Evolutionary conservation across 768 basidiomycete genomes (phyloP), one percentile per base, ranked within the genome.

Genomic region (Nevesoporus exiguus): DNA sequence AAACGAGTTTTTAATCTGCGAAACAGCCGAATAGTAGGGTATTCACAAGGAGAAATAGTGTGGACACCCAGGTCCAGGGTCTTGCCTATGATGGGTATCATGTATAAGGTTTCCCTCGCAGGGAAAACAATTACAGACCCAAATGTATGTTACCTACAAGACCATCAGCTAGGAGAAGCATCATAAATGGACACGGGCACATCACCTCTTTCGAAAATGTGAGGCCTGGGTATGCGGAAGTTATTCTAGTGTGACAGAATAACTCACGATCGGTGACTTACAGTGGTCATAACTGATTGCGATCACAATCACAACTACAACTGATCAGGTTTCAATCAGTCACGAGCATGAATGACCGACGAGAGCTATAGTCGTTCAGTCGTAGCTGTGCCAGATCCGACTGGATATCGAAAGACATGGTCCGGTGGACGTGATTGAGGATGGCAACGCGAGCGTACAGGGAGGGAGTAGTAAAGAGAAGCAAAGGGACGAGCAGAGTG

Each of bases 21-120:
- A 34, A 43, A 25, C 10, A 14, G n/a, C 5, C 13, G 11, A n/a
- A n/a, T 25, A 8, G 24, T 7, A 31, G 8, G 8, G 29, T 29
- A 40, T 45, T 14, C 22, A 52, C 52, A 14, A 52, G 29, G 10
- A 52, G 37, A 47, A 47, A 52, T 11, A 52, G n/a, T 9, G 22
- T 40, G 11, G 52, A 52, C 17, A 52, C 52, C 52, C 44, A 47
- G 7, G 36, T 47, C 52, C 52, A 52, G 17, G 22, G 37, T 33
- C 24, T 22, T 39, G 13, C 13, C 52, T 47, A 25, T 24, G 10
- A 47, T 39, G 24, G 1, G 4, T 11, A 17, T 41, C 15, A 22
- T 45, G 9, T n/a, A 24, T 22, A 17, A 22, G 9, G 5, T 37
- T 19, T 10, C 14, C 2, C 34, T 45, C 30, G 24, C 36, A 30